Evolutionary conservation across 1,284 basidiomycete species (phyloP), one percentile per base, ranked within the genome.

Genomic region (Lignosus rhinocerotis): DNA sequence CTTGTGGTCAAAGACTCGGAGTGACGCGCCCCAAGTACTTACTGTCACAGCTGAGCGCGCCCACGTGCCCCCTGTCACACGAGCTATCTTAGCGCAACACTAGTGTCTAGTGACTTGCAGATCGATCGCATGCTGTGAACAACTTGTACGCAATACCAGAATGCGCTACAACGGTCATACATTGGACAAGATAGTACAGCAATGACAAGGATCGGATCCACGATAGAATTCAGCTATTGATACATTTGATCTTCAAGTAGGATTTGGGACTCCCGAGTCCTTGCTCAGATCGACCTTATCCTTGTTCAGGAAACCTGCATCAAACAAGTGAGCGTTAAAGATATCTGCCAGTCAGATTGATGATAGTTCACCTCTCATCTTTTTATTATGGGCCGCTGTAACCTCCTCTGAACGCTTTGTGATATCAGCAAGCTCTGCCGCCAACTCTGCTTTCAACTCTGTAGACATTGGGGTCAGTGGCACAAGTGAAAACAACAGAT

Each of bases 341-440:
- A 2, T n/a, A 2, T 9, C 10, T 10, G 41, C 10, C 10, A 11
- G 10, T 19, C 19, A 33, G 14, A 14, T 36, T 9, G 7, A 21
- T 19, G 48, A 12, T 25, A 11, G 30, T 41, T 53, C 66, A 88
- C 90, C 92, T 77, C 87, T 88, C 69, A 93, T 75, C 70, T 88
- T 92, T 72, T 87, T 79, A 60, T 86, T 86, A 59, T 85, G 79
- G 6, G 72, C 80, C 65, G 77, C 84, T 64, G 90, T 86, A 48
- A 83, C 80, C 63, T 85, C 84, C 63, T 85, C 81, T 56, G 92
- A 89, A 42, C 79, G 80, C 1, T 70, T 78, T 14, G 80, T 80
- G 42, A 90, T 76, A 47, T 85, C 76, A 5, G 76, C 71, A 36
- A 92, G 72, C 67, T 93, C 91, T 9, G 79, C 78, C 34, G 85